Evolutionary conservation across 805 yeast genomes (phyloP).

Genomic region (Hanseniaspora guilliermondii): DNA sequence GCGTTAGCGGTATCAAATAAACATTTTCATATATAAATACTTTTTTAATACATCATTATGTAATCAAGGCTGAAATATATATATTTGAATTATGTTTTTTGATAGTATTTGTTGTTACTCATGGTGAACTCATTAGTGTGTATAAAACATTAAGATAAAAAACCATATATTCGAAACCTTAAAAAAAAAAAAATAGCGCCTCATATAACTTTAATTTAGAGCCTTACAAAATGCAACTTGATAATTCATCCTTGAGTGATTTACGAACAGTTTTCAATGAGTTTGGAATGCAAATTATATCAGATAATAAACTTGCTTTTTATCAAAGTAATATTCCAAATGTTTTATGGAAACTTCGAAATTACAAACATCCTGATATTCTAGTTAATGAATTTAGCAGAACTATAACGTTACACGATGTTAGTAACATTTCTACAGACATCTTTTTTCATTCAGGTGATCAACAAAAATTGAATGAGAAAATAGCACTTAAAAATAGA

Average conservation of each 20-base stretch:
- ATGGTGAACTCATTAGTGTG: no score
- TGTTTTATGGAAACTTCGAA: constrained; percentile 1
- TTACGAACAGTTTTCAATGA: not conserved
- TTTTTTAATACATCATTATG: not conserved
- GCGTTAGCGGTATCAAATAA: not conserved
- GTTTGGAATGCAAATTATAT: not conserved
- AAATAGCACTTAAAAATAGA: not conserved
- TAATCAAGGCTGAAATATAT: no score
- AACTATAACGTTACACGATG: constrained; percentile 9
- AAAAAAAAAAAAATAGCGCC: no score
- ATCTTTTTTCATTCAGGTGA: constrained; percentile 1
- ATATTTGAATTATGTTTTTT: no score
- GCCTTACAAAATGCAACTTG: not conserved
- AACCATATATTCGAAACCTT: no score
- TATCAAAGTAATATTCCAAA: constrained; percentile 4
- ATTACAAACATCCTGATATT: constrained; percentile 2
- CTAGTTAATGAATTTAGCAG: constrained; percentile 7
- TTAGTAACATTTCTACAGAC: not conserved
- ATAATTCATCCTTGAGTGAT: not conserved
- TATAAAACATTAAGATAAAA: no score
- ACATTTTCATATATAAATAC: not conserved
- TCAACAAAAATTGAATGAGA: not conserved
- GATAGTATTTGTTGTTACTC: no score
- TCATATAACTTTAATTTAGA: no score
- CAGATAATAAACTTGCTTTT: not conserved